Base-by-base conservation (phyloP, 306 rosid species). In the Senna siamea region DNA sequence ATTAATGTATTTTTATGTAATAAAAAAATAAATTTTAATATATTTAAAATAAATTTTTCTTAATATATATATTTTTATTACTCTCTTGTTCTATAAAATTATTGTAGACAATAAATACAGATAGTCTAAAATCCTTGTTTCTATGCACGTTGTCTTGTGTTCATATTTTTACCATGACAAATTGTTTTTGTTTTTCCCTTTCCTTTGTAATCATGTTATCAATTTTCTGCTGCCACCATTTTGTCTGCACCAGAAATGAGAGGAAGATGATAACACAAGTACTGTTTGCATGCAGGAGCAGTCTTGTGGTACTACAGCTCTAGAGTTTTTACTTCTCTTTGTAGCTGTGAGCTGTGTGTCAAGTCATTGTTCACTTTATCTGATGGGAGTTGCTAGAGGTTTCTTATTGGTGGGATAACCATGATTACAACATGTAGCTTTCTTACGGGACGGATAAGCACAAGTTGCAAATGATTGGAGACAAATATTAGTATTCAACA, bases 241-340 rank as follows among this genome's bases (percentile, higher is more conserved):
- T 52, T 83, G 90, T 76, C 82, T 75, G 68, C 70, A 74, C 65
- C 73, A 69, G 66, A 77, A 56, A 51, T 71, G 80, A 72, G 55
- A 79, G 55, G 37, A 15, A 34, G 55, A 68, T 52, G 57, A 78
- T 35, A 60, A 35, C 35, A 38, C 26, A 61, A 43, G 65, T 50
- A 40, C 14, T 12, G 7, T 67, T 22, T 26, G 30, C 1, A 26
- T 22, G 14, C 15, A 44, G 80, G 76, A 71, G 61, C 73, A 44
- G n/a, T n/a, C 30, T 26, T 1, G 2, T 26, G 30, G 2, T 1
- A 26, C 2, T 26, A 1, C 30, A 26, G 30, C 2, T 26, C 30
- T 26, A 26, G 30, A 26, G 30, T 1, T 10, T 6, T 10, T 41
- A 2, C 13, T 10, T 41, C 13, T 41, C 47, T 41, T 10, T 10